Percentiles rank a stretch among this genome's conserved stretches.
These are phyloP conservation scores for Lentinula detonsa DNA, from an alignment of 768 basidiomycete species.

Conservation along the genomic window DNA sequence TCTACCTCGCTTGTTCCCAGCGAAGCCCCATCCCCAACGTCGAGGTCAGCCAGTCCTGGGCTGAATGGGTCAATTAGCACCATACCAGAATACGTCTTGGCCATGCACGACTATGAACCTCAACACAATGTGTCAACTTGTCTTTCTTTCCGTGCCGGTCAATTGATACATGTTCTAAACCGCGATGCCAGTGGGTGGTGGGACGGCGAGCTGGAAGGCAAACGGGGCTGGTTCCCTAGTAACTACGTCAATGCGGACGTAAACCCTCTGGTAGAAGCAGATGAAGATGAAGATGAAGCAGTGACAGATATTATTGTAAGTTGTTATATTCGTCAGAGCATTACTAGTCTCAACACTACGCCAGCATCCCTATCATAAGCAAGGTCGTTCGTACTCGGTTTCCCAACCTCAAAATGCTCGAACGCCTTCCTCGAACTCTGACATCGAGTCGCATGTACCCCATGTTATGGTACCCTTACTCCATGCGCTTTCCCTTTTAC, in stretches of 20 bases:
- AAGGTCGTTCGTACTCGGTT: constrained; percentile 27
- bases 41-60: constrained; percentile 34
- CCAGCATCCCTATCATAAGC: not conserved
- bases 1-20: constrained; percentile 43
- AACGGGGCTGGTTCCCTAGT: constrained; percentile 96
- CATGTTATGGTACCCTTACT: constrained; percentile 79
- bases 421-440: constrained; percentile 30
- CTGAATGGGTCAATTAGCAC: constrained; percentile 41
- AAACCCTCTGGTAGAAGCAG: constrained; percentile 41
- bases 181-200: constrained; percentile 92
- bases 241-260: constrained; percentile 83
- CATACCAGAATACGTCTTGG: constrained; percentile 69
- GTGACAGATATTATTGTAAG: not conserved
- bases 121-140: constrained; percentile 71
- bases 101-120: constrained; percentile 87
- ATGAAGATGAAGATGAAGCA: constrained; percentile 28
- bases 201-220: constrained; percentile 90
- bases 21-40: constrained; percentile 20
- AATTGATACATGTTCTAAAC: constrained; percentile 88
- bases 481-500: constrained; percentile 80
- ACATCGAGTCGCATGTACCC: constrained; percentile 61
- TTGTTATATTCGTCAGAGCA: not conserved
- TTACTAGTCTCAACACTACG: not conserved
- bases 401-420: constrained; percentile 22
- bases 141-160: constrained; percentile 83